A percentile compares a stretch with the other conserved stretches of the same genome.
These are phyloP conservation scores for Dryas alaskensis DNA, from an alignment of 306 rosid species.

Conservation along the genomic window DNA sequence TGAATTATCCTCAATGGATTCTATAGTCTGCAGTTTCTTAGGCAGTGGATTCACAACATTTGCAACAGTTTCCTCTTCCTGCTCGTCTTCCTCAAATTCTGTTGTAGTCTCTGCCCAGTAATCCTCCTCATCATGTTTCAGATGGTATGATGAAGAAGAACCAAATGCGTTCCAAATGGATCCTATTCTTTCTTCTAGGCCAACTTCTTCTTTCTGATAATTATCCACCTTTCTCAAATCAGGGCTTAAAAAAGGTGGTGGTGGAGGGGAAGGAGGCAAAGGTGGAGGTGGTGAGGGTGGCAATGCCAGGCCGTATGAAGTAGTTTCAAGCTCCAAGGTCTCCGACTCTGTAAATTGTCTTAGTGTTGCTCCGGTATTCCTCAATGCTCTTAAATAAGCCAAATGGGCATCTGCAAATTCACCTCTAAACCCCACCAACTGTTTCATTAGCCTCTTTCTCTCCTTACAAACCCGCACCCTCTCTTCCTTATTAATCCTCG, in stretches of 20 bases:
- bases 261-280: constrained; percentile 62
- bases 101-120: constrained; percentile 74
- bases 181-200: constrained; percentile 30
- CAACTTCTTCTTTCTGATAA: constrained; percentile 20
- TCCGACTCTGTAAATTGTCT: constrained; percentile 86
- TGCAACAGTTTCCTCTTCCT: constrained; percentile 49
- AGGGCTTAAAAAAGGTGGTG: constrained; percentile 54
- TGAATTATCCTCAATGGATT: constrained; percentile 35
- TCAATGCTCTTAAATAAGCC: constrained; percentile 69
- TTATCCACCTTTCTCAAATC: constrained; percentile 39
- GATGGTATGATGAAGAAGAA: constrained; percentile 24
- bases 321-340: constrained; percentile 60
- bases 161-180: constrained; percentile 15
- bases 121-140: constrained; percentile 48
- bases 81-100: constrained; percentile 66
- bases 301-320: constrained; percentile 33
- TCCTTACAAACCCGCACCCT: constrained; percentile 63
- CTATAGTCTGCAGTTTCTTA: constrained; percentile 40
- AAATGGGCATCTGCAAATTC: constrained; percentile 72
- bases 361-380: constrained; percentile 76
- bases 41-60: constrained; percentile 33
- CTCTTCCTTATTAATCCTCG: constrained; percentile 66
- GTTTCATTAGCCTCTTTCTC: constrained; percentile 78
- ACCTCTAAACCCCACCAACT: constrained; percentile 57
- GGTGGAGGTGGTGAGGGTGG: constrained; percentile 57